phyloP scores from a whole-genome alignment of 805 yeast species.

The Candida xiaguanensis region DNA sequence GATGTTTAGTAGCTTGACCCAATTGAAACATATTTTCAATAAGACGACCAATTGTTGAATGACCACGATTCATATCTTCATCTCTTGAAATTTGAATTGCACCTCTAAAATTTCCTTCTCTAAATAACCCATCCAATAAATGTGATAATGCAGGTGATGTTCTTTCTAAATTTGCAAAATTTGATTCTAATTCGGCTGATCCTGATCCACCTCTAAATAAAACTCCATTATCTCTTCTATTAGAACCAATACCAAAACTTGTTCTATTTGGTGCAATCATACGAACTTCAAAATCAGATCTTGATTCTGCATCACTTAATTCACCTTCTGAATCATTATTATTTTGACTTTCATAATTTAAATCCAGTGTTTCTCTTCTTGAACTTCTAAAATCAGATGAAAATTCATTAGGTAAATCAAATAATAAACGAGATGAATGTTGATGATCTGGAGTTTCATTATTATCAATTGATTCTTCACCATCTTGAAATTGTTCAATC shows the following conservation, averaged over 20 bases:
- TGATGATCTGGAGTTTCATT: not conserved
- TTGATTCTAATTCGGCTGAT: conserved; percentile 4
- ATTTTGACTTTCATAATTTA: conserved; percentile 7
- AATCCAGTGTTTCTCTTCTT: conserved; percentile 8
- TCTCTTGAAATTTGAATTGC: conserved; percentile 19
- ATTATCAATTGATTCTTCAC: conserved; percentile 15
- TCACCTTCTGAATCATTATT: conserved; percentile 12
- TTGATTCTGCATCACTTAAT: conserved; percentile 18
- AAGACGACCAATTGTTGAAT: conserved; percentile 21
- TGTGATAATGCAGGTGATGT: conserved; percentile 12
- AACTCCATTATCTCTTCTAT: conserved; percentile 13
- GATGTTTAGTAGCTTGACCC: conserved; percentile 5
- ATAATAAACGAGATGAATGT: not conserved
- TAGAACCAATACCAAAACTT: conserved; percentile 5
- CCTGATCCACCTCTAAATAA: conserved; percentile 4
- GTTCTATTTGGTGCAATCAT: conserved; percentile 10
- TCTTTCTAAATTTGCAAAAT: conserved; percentile 8
- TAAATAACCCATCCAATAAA: conserved; percentile 12
- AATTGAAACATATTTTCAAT: conserved; percentile 19
- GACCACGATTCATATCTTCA: conserved; percentile 7
- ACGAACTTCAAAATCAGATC: conserved; percentile 18
- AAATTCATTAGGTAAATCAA: conserved; percentile 1
- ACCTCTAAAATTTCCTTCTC: conserved; percentile 17
- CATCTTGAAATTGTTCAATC: conserved; percentile 37
- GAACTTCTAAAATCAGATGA: conserved; percentile 4